Evolutionary conservation across 2,329 filamentous ascomycete genomes (phyloP).

Genomic region (Botrytis galanthina): DNA sequence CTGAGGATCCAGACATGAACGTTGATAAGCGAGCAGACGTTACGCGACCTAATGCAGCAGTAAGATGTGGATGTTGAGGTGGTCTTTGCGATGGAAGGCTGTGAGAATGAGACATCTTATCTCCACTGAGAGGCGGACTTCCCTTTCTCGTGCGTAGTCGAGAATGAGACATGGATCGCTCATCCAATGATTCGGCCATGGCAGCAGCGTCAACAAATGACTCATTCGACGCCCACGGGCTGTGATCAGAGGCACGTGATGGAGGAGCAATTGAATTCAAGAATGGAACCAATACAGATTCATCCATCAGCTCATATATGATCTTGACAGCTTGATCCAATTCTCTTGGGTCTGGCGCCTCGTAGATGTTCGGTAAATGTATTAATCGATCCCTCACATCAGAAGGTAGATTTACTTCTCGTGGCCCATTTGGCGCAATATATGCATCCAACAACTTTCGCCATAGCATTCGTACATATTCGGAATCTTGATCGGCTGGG

Average conservation of each 20-base stretch:
- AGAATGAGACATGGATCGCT: constrained; percentile 33
- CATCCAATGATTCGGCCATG: constrained; percentile 35
- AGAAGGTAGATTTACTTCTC: constrained; percentile 88
- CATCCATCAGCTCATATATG: constrained; percentile 95
- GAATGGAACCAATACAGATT: constrained; percentile 90
- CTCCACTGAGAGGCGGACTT: constrained; percentile 32
- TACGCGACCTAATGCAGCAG: constrained; percentile 30
- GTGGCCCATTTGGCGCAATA: constrained; percentile 77
- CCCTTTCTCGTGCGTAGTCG: constrained; percentile 28
- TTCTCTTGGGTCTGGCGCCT: constrained; percentile 70
- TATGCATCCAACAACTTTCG: constrained; percentile 85
- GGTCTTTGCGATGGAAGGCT: constrained; percentile 30
- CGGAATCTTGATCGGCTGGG: constrained; percentile 36
- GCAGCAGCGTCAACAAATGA: constrained; percentile 32
- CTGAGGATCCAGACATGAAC: constrained; percentile 39
- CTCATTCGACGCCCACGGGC: constrained; percentile 37
- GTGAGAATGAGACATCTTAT: constrained; percentile 29
- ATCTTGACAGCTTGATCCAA: constrained; percentile 82
- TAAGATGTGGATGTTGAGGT: constrained; percentile 36
- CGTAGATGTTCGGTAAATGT: constrained; percentile 54
- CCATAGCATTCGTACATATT: constrained; percentile 78
- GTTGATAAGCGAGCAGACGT: constrained; percentile 31
- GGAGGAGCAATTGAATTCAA: constrained; percentile 54
- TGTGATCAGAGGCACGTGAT: constrained; percentile 32
- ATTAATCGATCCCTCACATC: constrained; percentile 81